Evolutionary conservation across 2,329 filamentous ascomycete genomes (phyloP), one percentile per base, ranked within the genome.

Genomic region (Diaporthe citriasiana): DNA sequence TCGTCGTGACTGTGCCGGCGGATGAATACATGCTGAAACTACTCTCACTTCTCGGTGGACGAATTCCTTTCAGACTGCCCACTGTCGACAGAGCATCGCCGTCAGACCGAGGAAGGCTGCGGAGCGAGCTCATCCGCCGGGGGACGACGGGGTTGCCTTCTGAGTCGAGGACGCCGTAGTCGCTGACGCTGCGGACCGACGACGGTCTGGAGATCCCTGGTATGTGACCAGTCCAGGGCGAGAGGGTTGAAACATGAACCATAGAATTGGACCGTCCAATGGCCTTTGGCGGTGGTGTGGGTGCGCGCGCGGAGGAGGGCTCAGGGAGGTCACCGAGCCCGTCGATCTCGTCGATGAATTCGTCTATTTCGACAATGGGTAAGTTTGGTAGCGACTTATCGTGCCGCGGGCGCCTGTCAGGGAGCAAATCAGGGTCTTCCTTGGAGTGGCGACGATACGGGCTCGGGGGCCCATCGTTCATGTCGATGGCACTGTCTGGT

Each of bases 401-500:
- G 10, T 78, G 76, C 30, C 78, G 40, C 68, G 60, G 13, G n/a
- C 63, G 74, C 33, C 60, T 42, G 66, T 56, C 47, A 22, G 25
- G 60, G 38, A 35, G 50, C 33, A 66, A 45, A 71, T 76, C n/a
- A 42, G 51, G 72, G 19, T 70, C 66, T 7, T 78, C 74, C 55
- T 78, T 78, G 25, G 77, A 53, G n/a, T 72, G 69, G 35, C 66
- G 68, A 40, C 66, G 68, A 47, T 74, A 70, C 0, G 76, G 59
- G 66, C 77, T 75, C 15, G 75, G 76, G 7, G 78, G 78, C 45
- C 81, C 82, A 63, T 80, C 79, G 56, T 78, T 80, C 27, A 85
- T 74, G 51, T 83, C 84, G 53, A 86, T 83, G 35, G 84, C 84
- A 71, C 82, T 85, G 76, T 86, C 84, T 1, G 84, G 84, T 27